Conservation (phyloP, 768 basidiomycete genomes). For the Lactifluus piperatus region DNA sequence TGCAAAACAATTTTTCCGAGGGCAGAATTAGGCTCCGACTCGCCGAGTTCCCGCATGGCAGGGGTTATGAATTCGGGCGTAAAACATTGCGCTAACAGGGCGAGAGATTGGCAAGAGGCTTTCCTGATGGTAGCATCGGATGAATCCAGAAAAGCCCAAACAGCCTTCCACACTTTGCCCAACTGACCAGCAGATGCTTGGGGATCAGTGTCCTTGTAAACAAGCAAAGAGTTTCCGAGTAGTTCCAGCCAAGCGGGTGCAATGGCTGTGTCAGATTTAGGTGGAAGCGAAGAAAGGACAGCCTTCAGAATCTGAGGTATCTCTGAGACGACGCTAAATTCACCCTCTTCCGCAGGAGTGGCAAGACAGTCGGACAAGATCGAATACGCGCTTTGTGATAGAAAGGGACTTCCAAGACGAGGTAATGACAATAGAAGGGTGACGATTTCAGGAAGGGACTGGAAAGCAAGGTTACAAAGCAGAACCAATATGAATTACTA, state of each 20-base stretch:
- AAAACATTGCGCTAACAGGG: slow-evolving; percentile 60
- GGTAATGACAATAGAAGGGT: slow-evolving; percentile 72
- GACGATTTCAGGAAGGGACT: slow-evolving; percentile 69
- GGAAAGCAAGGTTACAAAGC: slow-evolving; percentile 15
- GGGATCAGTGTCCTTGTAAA: slow-evolving; percentile 45
- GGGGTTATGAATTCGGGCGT: slow-evolving; percentile 48
- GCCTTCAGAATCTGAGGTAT: slow-evolving; percentile 54
- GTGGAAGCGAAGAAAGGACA: slow-evolving; percentile 59
- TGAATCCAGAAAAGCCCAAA: slow-evolving; percentile 76
- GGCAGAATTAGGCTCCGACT: slow-evolving; percentile 40
- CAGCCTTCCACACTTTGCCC: slow-evolving; percentile 57
- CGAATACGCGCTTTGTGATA: slow-evolving; percentile 82
- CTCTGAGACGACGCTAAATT: slow-evolving; percentile 42
- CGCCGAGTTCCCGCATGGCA: slow-evolving; percentile 40
- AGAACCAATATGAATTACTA: slow-evolving; percentile 11
- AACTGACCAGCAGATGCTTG: slow-evolving; percentile 47
- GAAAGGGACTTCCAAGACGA: slow-evolving; percentile 78
- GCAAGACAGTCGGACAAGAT: slow-evolving; percentile 76
- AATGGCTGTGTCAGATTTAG: slow-evolving; percentile 57
- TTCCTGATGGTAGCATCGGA: slow-evolving; percentile 50
- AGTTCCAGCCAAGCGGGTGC: slow-evolving; percentile 74
- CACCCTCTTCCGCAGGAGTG: slow-evolving; percentile 41
- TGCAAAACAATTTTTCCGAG: slow-evolving; percentile 57
- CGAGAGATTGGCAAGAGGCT: slow-evolving; percentile 54
- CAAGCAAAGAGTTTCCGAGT: slow-evolving; percentile 63